A percentile compares a stretch with the other conserved stretches of the same genome.
phyloP scores from a whole-genome alignment of 1,139 yeast genomes.

The Geotrichum bryndzae region DNA sequence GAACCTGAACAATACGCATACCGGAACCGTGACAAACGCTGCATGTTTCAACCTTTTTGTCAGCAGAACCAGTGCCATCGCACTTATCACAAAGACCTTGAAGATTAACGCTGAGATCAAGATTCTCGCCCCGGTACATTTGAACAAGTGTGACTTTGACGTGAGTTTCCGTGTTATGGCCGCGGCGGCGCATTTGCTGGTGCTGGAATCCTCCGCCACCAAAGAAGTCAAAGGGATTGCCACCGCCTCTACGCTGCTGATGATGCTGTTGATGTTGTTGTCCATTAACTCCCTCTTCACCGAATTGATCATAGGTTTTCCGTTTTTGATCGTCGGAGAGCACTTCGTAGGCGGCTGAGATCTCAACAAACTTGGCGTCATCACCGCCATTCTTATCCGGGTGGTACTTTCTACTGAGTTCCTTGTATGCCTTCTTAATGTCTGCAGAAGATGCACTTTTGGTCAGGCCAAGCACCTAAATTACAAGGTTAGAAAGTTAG shows the following conservation, averaged over 20 bases:
- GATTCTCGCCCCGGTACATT: slow-evolving; percentile 60
- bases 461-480: slow-evolving; percentile 55
- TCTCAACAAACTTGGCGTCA: slow-evolving; percentile 78
- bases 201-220: slow-evolving; percentile 33
- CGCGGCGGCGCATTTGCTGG: slow-evolving; percentile 36
- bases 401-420: slow-evolving; percentile 78
- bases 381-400: slow-evolving; percentile 91
- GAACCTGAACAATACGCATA: slow-evolving; percentile 56
- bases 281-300: slow-evolving; percentile 66
- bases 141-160: slow-evolving; percentile 56
- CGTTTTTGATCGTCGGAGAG: slow-evolving; percentile 71
- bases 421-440: slow-evolving; percentile 81
- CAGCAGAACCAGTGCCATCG: slow-evolving; percentile 79
- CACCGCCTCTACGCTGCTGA: slow-evolving; percentile 28
- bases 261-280: slow-evolving; percentile 25
- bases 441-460: slow-evolving; percentile 70
- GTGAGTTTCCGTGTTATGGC: slow-evolving; percentile 46
- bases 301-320: slow-evolving; percentile 66
- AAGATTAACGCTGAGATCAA: slow-evolving; percentile 61
- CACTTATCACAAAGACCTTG: slow-evolving; percentile 72
- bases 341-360: slow-evolving; percentile 92
- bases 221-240: slow-evolving; percentile 43
- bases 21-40: slow-evolving; percentile 71
- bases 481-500: slow-evolving; percentile 12
- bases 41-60: slow-evolving; percentile 63